These are phyloP conservation scores for Arbutus unedo DNA, from an alignment of 148 eudicot genomes.

Conservation along the genomic window DNA sequence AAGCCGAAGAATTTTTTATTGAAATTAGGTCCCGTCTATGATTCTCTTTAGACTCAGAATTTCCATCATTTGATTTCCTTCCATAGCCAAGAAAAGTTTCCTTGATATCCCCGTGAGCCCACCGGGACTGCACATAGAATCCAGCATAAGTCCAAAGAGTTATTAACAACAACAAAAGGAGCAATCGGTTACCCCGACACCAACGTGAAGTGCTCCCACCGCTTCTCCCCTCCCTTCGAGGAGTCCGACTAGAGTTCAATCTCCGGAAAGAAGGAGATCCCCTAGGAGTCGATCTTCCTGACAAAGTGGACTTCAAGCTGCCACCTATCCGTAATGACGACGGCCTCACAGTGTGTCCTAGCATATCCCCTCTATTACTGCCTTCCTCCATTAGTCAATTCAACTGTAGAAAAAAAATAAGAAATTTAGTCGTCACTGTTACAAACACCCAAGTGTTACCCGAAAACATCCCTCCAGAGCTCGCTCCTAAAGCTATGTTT, in stretches of 20 bases:
- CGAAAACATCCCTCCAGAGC: background rate
- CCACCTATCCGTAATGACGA: conserved; percentile 42
- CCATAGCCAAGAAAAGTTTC: conserved; percentile 66
- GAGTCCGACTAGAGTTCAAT: conserved; percentile 63
- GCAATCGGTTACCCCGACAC: conserved; percentile 69
- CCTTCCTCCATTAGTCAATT: conserved; percentile 43
- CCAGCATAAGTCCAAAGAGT: conserved; percentile 98
- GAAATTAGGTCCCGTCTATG: conserved; percentile 39
- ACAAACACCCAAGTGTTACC: background rate
- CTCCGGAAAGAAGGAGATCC: conserved; percentile 78
- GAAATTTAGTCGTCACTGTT: conserved; percentile 4
- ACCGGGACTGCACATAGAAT: conserved; percentile 87
- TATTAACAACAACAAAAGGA: conserved; percentile 90
- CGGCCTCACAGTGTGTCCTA: conserved; percentile 46
- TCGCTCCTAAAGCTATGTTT: background rate
- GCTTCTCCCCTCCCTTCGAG: conserved; percentile 59
- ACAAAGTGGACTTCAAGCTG: conserved; percentile 63
- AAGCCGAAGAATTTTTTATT: conserved; percentile 28
- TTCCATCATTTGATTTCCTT: conserved; percentile 31
- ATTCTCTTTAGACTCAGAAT: conserved; percentile 22
- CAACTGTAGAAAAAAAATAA: conserved; percentile 14
- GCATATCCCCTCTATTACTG: conserved; percentile 45
- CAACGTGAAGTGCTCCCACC: conserved; percentile 40
- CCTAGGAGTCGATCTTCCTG: conserved; percentile 84
- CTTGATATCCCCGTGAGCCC: conserved; percentile 87